Base-by-base conservation (phyloP, 2,329 filamentous ascomycete species). In the Berkeleyomyces basicola region DNA sequence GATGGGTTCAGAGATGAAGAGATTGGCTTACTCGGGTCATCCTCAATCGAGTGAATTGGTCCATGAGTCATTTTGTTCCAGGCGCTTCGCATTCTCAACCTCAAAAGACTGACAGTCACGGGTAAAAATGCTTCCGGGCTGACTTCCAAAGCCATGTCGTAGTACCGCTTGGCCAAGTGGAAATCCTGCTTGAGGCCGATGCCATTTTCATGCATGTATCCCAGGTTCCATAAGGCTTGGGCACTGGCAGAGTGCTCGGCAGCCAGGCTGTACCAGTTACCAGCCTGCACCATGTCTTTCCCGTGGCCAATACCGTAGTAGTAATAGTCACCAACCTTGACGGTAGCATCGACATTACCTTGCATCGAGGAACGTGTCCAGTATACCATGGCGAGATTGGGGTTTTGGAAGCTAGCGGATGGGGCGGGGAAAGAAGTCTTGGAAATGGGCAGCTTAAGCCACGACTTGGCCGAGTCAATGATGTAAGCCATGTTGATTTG, bases 201-300 rank as follows among this genome's bases (percentile, higher is more conserved):
- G 6, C 93, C 93, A 70, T 97, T 96, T 74, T 99, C 93, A 70
- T 99, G 90, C 92, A 99, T 97, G 93, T 93, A 99, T 4, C 93
- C 95, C 11, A 99, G 78, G 69, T 99, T 97, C 82, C 90, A 99
- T 63, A 96, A 83, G 11, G 95, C 93, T 74, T 99, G 95, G 2
- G 92, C 93, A 68, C 90, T 95, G 70, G 90, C 87, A 68, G 92
- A 85, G 65, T 88, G 90, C 70, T 99, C 93, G 0, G 91, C 91
- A 1, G 93, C 93, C 3, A 89, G 88, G 61, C 88, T 86, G 69
- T 99, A 99, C 75, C 93, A 99, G 53, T 87, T 85, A 0, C 91
- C 90, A 4, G 95, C 95, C 72, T 96, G 96, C 68, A 91, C 85
- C 16, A 87, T 76, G 67, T 95, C 87, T 0, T 77, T 69, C 6